Percentiles rank a stretch among this genome's conserved stretches.
Evolutionary conservation across 2,329 filamentous ascomycete genomes (phyloP).

Genomic region (Coniochaeta ligniaria): DNA sequence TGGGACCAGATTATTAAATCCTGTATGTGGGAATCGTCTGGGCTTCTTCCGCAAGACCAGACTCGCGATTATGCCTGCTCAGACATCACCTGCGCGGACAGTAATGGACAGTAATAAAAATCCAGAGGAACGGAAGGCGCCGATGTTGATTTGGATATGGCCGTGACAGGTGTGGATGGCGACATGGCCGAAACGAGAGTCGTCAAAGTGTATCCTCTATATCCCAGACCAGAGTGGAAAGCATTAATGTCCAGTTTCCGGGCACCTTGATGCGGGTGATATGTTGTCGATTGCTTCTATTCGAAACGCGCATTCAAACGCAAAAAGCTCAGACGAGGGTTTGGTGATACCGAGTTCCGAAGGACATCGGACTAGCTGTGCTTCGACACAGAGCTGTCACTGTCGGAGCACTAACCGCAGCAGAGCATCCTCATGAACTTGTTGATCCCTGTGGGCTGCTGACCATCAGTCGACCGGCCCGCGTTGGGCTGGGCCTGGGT

Average conservation of each 20-base stretch:
- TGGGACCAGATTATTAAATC: background rate
- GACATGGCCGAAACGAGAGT: background rate
- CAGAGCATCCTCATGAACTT: constrained; percentile 91
- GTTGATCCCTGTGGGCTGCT: constrained; percentile 69
- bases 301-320: background rate
- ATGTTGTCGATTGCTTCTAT: background rate
- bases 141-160: background rate
- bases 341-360: background rate
- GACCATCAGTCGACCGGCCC: constrained; percentile 57
- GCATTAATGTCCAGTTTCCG: background rate
- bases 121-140: background rate
- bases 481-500: constrained; percentile 47
- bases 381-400: background rate
- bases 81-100: background rate
- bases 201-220: constrained; percentile 1
- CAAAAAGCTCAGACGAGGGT: background rate
- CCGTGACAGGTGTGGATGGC: background rate
- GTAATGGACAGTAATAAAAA: no score
- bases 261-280: background rate
- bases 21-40: background rate
- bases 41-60: background rate
- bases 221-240: background rate
- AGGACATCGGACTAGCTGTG: background rate
- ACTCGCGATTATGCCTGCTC: background rate
- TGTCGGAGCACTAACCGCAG: constrained; percentile 57